Evolutionary conservation across 2,329 filamentous ascomycete species (phyloP).

Genomic region (Ploettnerulaceae sp.): DNA sequence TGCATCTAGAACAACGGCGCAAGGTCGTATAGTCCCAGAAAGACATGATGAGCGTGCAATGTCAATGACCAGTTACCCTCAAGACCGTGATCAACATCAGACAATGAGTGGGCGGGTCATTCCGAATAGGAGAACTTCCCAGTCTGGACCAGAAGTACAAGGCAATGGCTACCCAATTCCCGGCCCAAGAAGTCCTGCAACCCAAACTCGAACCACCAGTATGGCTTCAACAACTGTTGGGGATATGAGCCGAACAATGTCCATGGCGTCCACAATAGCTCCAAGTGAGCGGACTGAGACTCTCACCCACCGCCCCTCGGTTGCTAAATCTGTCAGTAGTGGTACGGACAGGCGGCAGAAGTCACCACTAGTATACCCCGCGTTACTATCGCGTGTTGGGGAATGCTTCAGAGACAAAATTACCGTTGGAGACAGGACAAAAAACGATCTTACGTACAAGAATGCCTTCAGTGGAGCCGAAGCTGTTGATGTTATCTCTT

Average conservation of each 20-base stretch:
- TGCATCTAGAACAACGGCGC: slow-evolving; percentile 77
- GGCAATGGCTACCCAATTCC: slow-evolving; percentile 27
- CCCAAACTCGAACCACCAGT: slow-evolving; percentile 54
- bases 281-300: slow-evolving; percentile 51
- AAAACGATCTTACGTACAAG: slow-evolving; percentile 96
- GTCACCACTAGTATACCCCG: slow-evolving; percentile 88
- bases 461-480: slow-evolving; percentile 95
- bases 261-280: slow-evolving; percentile 81
- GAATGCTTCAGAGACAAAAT: slow-evolving; percentile 91
- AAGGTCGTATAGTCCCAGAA: slow-evolving; percentile 87
- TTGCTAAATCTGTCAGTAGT: slow-evolving; percentile 39
- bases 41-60: slow-evolving; percentile 89
- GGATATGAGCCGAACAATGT: slow-evolving; percentile 67
- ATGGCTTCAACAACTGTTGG: slow-evolving; percentile 44
- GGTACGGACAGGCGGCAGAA: slow-evolving; percentile 36
- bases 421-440: slow-evolving; percentile 78
- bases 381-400: slow-evolving; percentile 85
- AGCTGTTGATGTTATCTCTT: slow-evolving; percentile 89
- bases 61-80: slow-evolving; percentile 83
- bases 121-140: slow-evolving; percentile 59
- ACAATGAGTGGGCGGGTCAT: slow-evolving; percentile 93
- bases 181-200: slow-evolving; percentile 36
- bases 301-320: slow-evolving; percentile 51
- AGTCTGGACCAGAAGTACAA: slow-evolving; percentile 29
- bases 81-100: slow-evolving; percentile 76